Base-by-base conservation (phyloP, 108 stramenopile species). In the Seminavis robusta region DNA sequence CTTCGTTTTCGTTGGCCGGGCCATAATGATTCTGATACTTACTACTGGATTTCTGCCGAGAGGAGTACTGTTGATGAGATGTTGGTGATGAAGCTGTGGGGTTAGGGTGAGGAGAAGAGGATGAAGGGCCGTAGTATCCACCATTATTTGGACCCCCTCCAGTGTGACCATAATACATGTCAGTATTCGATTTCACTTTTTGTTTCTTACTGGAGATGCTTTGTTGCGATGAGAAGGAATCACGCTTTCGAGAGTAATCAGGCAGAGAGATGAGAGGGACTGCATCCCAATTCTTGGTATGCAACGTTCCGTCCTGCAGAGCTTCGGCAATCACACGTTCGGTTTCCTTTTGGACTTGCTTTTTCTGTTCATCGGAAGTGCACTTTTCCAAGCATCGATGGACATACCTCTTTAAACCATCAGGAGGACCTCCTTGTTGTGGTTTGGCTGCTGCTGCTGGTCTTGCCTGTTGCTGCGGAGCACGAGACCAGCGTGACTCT, bases 221-320 rank as follows among this genome's bases (percentile, higher is more conserved):
- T 11, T 42, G 15, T 6, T 41, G 4, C 24, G 39, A 26, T 26
- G 47, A 24, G 6, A 24, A n/a, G n/a, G n/a, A n/a, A n/a, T n/a
- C n/a, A n/a, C n/a, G n/a, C n/a, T n/a, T n/a, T n/a, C n/a, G n/a
- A 19, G 5, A 29, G 1, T 21, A 16, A 28, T 25, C 66, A 16
- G 56, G 54, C 7, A 65, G 13, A 3, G 60, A 23, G 24, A 79
- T 59, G 56, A 71, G 16, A 6, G 64, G 69, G 25, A 54, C 60
- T 11, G 27, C 17, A 39, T 56, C 36, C 78, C 73, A 74, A 47
- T 74, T 46, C 42, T 45, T 74, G 11, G 62, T 58, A 31, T 74
- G 65, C 24, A 74, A 44, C 33, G 29, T 52, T 19, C 58, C 61
- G 19, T 59, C 24, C 43, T 68, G 62, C 25, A 80, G 63, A 31